Evolutionary conservation across 306 rosid species (phyloP).

Genomic region (Potentilla sterilis): DNA sequence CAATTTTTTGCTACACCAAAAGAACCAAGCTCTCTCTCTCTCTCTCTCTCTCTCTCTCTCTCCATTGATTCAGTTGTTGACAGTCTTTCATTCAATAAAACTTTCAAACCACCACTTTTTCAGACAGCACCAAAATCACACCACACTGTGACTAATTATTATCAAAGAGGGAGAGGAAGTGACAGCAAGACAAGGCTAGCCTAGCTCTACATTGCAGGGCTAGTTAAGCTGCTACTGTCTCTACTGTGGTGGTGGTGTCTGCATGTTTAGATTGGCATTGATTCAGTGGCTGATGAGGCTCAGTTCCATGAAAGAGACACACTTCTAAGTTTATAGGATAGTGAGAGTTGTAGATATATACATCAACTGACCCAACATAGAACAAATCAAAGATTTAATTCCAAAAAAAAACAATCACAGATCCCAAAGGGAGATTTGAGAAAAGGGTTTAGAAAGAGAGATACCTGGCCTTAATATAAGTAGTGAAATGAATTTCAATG

Average conservation of each 20-base stretch:
- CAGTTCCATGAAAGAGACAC: slow-evolving; percentile 32
- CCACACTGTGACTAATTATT: slow-evolving; percentile 57
- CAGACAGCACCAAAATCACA: slow-evolving; percentile 71
- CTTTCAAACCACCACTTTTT: slow-evolving; percentile 71
- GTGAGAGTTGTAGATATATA: slow-evolving; percentile 25
- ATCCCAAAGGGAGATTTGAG: slow-evolving; percentile 12
- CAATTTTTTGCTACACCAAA: slow-evolving; percentile 16
- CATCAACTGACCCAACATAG: slow-evolving; percentile 38
- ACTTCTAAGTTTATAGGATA: not conserved
- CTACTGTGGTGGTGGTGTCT: not conserved
- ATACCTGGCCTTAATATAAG: not conserved
- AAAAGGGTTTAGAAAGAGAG: not conserved
- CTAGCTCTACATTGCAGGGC: slow-evolving; percentile 34
- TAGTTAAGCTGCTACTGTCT: slow-evolving; percentile 39
- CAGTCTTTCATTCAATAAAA: slow-evolving; percentile 63
- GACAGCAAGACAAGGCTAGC: slow-evolving; percentile 18
- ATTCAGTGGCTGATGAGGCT: slow-evolving; percentile 33
- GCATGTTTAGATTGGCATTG: slow-evolving; percentile 31
- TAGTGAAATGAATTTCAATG: not conserved
- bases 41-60: slow-evolving; percentile 23
- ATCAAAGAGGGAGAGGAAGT: slow-evolving; percentile 21
- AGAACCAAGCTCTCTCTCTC: slow-evolving; percentile 14
- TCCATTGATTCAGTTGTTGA: slow-evolving; percentile 43
- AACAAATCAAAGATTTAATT: slow-evolving; percentile 54
- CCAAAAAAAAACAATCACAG: slow-evolving; percentile 18